phyloP scores from a whole-genome alignment of 495 filamentous ascomycete species.

The Aspergillus haitiensis region DNA sequence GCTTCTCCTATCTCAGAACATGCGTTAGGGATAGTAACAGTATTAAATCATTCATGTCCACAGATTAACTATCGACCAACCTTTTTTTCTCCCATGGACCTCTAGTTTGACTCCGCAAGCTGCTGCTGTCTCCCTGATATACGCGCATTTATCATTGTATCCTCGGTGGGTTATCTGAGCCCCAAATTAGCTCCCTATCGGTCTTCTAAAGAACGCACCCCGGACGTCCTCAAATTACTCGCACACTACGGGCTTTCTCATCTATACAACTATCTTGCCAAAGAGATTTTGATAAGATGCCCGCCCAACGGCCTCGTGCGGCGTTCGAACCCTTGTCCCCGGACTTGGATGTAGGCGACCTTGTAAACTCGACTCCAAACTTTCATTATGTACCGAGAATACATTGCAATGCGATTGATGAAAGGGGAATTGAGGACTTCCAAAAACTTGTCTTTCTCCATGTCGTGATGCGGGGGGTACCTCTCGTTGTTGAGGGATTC shows the following conservation, averaged over 20 bases:
- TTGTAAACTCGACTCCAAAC: conserved; percentile 76
- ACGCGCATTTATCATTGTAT: no score
- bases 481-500: conserved; percentile 87
- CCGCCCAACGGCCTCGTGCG: conserved; percentile 62
- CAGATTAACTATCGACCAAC: no score
- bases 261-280: neutral
- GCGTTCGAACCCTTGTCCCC: conserved; percentile 83
- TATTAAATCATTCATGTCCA: no score
- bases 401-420: conserved; percentile 68
- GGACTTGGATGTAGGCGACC: conserved; percentile 67
- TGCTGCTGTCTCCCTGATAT: no score
- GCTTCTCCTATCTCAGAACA: no score
- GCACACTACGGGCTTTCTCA: neutral
- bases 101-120: no score
- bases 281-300: conserved; percentile 50
- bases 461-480: conserved; percentile 80
- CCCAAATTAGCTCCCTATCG: neutral
- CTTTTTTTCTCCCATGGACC: no score
- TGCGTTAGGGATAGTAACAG: no score
- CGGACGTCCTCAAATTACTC: no score
- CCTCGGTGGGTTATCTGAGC: neutral
- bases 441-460: conserved; percentile 76
- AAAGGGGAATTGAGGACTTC: conserved; percentile 69
- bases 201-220: no score
- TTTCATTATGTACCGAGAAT: conserved; percentile 81